These are phyloP conservation scores for Iberis amara DNA, from an alignment of 441 rosid species.

Conservation along the genomic window DNA sequence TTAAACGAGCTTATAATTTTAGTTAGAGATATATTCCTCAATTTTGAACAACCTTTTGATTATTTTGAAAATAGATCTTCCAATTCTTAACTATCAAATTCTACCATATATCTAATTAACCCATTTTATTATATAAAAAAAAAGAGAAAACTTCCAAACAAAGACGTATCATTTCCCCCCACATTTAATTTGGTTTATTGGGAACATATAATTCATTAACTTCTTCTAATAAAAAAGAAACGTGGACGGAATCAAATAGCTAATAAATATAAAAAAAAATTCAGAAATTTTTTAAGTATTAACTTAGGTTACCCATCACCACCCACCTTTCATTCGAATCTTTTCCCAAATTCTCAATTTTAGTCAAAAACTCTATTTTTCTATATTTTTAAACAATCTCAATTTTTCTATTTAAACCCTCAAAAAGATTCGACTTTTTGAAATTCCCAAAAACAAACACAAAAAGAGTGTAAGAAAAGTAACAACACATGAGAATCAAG, in stretches of 20 bases:
- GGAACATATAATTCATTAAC: slow-evolving; percentile 22
- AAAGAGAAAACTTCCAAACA: no score
- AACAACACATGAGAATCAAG: slow-evolving; percentile 15
- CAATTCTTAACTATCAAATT: no score
- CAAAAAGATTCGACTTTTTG: slow-evolving; percentile 26
- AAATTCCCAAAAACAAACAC: slow-evolving; percentile 4
- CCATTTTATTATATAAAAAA: no score
- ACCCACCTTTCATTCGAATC: slow-evolving; percentile 45
- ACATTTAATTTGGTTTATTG: slow-evolving; percentile 12
- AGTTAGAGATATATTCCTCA: no score
- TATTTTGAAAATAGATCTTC: no score
- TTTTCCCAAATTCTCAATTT: slow-evolving; percentile 18
- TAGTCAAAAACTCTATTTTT: slow-evolving; percentile 19
- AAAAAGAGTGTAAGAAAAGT: slow-evolving; percentile 26
- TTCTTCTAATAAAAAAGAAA: not conserved
- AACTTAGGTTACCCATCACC: slow-evolving; percentile 61
- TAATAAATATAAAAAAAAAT: not conserved
- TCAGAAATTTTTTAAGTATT: not conserved
- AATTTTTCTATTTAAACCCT: slow-evolving; percentile 21
- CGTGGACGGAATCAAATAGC: slow-evolving; percentile 20
- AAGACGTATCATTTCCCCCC: not conserved
- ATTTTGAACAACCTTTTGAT: no score
- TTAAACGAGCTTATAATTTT: no score
- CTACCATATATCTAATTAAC: no score
- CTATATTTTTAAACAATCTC: slow-evolving; percentile 17